These are phyloP conservation scores for Williopsis jadinii DNA, from an alignment of 1,139 yeast species.

Conservation along the genomic window DNA sequence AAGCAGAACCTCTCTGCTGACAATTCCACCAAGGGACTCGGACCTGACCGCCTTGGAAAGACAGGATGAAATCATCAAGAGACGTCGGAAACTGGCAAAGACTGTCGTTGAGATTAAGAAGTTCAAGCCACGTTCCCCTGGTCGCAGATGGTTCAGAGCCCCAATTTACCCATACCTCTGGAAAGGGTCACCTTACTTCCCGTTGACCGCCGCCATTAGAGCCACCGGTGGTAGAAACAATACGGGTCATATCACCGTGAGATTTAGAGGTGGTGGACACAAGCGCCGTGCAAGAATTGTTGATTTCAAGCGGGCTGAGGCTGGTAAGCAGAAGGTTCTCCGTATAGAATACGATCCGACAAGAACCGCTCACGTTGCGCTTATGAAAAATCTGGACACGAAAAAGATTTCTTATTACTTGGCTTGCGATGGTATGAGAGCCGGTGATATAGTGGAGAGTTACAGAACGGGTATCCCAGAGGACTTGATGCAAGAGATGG, in stretches of 20 bases:
- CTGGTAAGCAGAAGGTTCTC: conserved; percentile 74
- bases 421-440: conserved; percentile 90
- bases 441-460: conserved; percentile 86
- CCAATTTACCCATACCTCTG: conserved; percentile 85
- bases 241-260: conserved; percentile 79
- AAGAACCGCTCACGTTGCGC: conserved; percentile 89
- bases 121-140: conserved; percentile 79
- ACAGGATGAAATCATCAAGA: conserved; percentile 65
- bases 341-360: conserved; percentile 96
- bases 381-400: conserved; percentile 58
- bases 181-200: conserved; percentile 75
- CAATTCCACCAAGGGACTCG: conserved; percentile 32
- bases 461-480: conserved; percentile 85
- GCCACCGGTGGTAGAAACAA: conserved; percentile 85
- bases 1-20: conserved; percentile 22
- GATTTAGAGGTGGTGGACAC: conserved; percentile 98
- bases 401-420: conserved; percentile 69
- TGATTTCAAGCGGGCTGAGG: conserved; percentile 60
- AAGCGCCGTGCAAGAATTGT: conserved; percentile 79
- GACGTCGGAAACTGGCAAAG: conserved; percentile 68
- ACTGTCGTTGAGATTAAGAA: conserved; percentile 66
- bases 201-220: conserved; percentile 68
- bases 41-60: conserved; percentile 67
- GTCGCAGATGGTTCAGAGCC: conserved; percentile 80
- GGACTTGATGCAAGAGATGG: conserved; percentile 70